These are phyloP conservation scores for Periconia digitata DNA, from an alignment of 2,329 filamentous ascomycete genomes.

Conservation along the genomic window DNA sequence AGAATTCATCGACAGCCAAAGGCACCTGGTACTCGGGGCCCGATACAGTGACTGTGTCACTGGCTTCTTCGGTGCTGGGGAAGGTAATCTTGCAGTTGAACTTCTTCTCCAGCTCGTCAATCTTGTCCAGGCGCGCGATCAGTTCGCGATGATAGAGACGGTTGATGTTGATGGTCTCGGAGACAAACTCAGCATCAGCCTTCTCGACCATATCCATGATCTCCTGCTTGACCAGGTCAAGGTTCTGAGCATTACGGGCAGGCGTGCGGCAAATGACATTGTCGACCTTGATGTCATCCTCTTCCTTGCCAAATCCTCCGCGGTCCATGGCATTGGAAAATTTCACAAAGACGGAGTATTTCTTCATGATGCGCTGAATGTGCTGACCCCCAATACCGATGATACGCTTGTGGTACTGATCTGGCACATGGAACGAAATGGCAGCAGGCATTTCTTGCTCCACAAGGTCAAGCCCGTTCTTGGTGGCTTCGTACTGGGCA, in stretches of 20 bases:
- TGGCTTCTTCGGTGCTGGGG: conserved; percentile 94
- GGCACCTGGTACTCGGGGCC: conserved; percentile 98
- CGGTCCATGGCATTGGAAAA: conserved; percentile 99
- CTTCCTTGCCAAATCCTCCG: conserved; percentile 88
- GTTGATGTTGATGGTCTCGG: conserved; percentile 90
- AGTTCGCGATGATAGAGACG: conserved; percentile 94
- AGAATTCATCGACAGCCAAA: conserved; percentile 90
- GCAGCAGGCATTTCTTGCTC: conserved; percentile 99
- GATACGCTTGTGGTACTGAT: conserved; percentile 99
- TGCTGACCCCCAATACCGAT: conserved; percentile 98
- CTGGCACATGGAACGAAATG: conserved; percentile 97
- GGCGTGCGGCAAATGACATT: conserved; percentile 98
- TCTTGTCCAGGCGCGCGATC: conserved; percentile 81
- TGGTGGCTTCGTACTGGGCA: conserved; percentile 88
- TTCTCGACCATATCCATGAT: conserved; percentile 99
- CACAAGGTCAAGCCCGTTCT: conserved; percentile 86
- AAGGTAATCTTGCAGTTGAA: conserved; percentile 99
- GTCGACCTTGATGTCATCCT: conserved; percentile 97
- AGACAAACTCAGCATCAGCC: conserved; percentile 94
- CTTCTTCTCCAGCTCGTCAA: conserved; percentile 96
- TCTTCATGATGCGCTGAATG: conserved; percentile 99
- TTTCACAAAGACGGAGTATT: conserved; percentile 99
- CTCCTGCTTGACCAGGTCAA: conserved; percentile 97
- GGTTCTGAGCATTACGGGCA: conserved; percentile 91
- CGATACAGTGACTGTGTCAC: conserved; percentile 92